phyloP scores from a whole-genome alignment of 768 basidiomycete species.

The Podaxis rugospora region DNA sequence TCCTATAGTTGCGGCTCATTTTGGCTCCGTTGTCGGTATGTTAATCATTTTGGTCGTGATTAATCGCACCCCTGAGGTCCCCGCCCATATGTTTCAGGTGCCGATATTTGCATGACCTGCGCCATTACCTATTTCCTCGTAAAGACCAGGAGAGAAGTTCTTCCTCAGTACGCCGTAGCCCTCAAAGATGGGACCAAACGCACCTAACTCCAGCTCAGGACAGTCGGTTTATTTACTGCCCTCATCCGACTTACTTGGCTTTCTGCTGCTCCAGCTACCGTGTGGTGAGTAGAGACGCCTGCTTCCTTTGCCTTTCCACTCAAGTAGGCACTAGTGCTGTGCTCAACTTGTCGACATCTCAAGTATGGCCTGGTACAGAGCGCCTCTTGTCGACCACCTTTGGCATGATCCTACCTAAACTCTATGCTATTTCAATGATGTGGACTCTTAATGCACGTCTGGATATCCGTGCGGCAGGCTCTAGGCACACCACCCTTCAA shows the following conservation, averaged over 20 bases:
- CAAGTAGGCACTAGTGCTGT: constrained; percentile 21
- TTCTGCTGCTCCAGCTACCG: constrained; percentile 28
- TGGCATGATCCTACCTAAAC: constrained; percentile 26
- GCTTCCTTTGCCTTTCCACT: not conserved
- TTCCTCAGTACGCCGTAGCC: constrained; percentile 20
- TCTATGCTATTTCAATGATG: constrained; percentile 15
- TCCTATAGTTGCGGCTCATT: constrained; percentile 7
- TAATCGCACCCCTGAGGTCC: not conserved
- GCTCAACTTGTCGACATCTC: constrained; percentile 31
- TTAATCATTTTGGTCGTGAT: not conserved
- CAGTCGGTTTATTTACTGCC: constrained; percentile 24
- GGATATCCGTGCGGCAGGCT: not conserved
- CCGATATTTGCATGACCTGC: constrained; percentile 23
- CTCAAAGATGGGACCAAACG: not conserved
- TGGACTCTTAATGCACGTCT: constrained; percentile 9
- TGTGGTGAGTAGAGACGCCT: constrained; percentile 21
- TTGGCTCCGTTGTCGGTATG: constrained; percentile 7
- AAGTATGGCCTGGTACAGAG: constrained; percentile 20
- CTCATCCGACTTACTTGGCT: constrained; percentile 29
- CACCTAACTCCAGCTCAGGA: constrained; percentile 12
- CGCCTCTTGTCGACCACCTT: constrained; percentile 25
- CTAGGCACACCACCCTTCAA: not conserved
- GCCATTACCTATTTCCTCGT: constrained; percentile 26
- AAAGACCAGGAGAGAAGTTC: constrained; percentile 22
- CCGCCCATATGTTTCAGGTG: constrained; percentile 16